These are phyloP conservation scores for Aechmea fasciata DNA, from an alignment of 176 grass and related monocot species.

Conservation along the genomic window DNA sequence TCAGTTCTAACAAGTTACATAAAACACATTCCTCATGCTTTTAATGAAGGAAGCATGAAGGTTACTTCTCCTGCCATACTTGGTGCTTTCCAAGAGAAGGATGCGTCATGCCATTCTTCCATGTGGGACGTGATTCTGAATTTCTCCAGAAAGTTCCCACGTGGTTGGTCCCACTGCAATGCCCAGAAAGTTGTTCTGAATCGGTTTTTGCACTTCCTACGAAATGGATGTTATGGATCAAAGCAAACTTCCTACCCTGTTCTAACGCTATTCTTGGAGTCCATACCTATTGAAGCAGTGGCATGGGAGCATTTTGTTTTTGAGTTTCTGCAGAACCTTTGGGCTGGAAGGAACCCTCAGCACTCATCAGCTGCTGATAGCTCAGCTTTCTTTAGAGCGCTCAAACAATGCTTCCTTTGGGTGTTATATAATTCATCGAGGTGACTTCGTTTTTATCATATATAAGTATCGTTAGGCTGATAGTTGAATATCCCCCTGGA, in stretches of 20 bases:
- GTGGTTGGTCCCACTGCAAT: constrained; percentile 85
- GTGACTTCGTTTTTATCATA: constrained; percentile 31
- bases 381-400: constrained; percentile 50
- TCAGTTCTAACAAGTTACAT: constrained; percentile 71
- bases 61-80: constrained; percentile 57
- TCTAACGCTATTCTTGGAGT: constrained; percentile 74
- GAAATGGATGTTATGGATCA: constrained; percentile 93
- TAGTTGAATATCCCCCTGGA: too few species aligned
- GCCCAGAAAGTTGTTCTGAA: constrained; percentile 55
- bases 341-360: constrained; percentile 69
- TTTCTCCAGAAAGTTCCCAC: constrained; percentile 68
- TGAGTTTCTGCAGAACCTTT: constrained; percentile 72
- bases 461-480: too few species aligned
- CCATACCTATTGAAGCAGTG: constrained; percentile 46
- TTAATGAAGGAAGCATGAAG: constrained; percentile 72
- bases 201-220: constrained; percentile 66
- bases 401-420: constrained; percentile 68
- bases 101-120: constrained; percentile 62
- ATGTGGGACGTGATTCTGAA: constrained; percentile 81
- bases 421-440: constrained; percentile 56
- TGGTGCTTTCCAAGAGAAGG: constrained; percentile 74
- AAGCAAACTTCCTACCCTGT: constrained; percentile 62
- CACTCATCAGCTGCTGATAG: constrained; percentile 61
- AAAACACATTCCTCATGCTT: constrained; percentile 64
- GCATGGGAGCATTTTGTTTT: constrained; percentile 56